A percentile compares a stretch with the other conserved stretches of the same genome.
phyloP scores from a whole-genome alignment of 2,329 filamentous ascomycete species.

The Monilinia fructicola region DNA sequence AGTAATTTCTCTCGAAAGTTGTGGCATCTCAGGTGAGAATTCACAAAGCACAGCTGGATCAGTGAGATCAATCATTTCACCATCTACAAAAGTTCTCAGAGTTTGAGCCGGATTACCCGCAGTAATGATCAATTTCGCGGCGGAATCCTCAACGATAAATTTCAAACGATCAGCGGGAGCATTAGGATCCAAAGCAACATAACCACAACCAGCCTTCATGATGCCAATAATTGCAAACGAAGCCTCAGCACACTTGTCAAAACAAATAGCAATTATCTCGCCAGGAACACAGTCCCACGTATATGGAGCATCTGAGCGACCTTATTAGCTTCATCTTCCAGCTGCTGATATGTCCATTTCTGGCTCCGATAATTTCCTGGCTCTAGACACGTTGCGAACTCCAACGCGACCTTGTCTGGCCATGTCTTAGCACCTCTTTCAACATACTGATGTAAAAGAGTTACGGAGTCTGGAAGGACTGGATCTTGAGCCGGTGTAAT shows the following conservation, averaged over 20 bases:
- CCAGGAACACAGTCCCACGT: conserved; percentile 52
- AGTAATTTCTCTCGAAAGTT: conserved; percentile 29
- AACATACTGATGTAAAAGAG: conserved; percentile 75
- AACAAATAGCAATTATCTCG: conserved; percentile 44
- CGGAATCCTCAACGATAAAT: conserved; percentile 58
- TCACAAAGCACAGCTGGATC: conserved; percentile 30
- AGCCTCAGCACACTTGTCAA: conserved; percentile 43
- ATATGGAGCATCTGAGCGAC: conserved; percentile 64
- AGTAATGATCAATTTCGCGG: conserved; percentile 62
- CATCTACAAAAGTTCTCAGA: conserved; percentile 38
- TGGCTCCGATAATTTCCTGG: conserved; percentile 47
- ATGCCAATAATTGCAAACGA: conserved; percentile 43
- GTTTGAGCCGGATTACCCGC: conserved; percentile 47
- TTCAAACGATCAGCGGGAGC: conserved; percentile 41
- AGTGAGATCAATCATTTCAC: conserved; percentile 34
- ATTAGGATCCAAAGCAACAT: conserved; percentile 44
- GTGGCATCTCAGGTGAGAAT: conserved; percentile 33
- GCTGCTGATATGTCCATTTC: conserved; percentile 71
- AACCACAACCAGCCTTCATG: conserved; percentile 42
- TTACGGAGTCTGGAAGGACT: conserved; percentile 54
- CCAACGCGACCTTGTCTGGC: conserved; percentile 66
- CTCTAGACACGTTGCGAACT: conserved; percentile 66
- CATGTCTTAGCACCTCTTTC: conserved; percentile 57
- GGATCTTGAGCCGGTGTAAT: conserved; percentile 61
- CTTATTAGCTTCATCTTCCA: conserved; percentile 69